Evolutionary conservation across 768 basidiomycete species (phyloP).

Genomic region (Epithele typhae): DNA sequence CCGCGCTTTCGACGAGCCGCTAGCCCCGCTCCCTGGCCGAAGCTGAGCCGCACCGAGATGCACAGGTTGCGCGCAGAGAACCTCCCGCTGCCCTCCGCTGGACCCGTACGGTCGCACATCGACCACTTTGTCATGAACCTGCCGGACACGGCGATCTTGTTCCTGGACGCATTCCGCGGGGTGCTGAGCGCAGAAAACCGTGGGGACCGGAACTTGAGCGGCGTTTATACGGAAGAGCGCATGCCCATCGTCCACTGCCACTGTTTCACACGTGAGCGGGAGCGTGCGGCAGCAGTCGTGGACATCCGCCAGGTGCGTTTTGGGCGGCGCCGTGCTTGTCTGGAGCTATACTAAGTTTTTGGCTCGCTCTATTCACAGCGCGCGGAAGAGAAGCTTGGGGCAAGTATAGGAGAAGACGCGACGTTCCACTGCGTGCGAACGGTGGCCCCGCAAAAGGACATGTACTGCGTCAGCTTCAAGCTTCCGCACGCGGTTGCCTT

Average conservation of each 20-base stretch:
- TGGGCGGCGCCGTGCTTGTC: constrained; percentile 5
- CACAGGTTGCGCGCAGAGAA: constrained; percentile 37
- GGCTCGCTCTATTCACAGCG: constrained; percentile 49
- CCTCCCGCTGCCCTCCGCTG: constrained; percentile 5
- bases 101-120: constrained; percentile 49
- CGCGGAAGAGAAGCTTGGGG: constrained; percentile 62
- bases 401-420: constrained; percentile 44
- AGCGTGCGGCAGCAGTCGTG: constrained; percentile 55
- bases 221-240: constrained; percentile 30
- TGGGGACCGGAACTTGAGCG: constrained; percentile 43
- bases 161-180: constrained; percentile 86
- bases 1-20: constrained; percentile 58
- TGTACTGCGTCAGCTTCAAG: constrained; percentile 94
- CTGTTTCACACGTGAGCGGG: constrained; percentile 89
- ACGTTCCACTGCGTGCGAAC: constrained; percentile 77
- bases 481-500: constrained; percentile 47
- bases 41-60: constrained; percentile 30
- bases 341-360: constrained; percentile 7
- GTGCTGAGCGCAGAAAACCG: constrained; percentile 44
- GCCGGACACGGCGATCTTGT: constrained; percentile 85
- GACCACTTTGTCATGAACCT: constrained; percentile 98
- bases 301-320: constrained; percentile 73
- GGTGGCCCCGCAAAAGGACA: constrained; percentile 94
- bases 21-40: constrained; percentile 29
- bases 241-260: constrained; percentile 96